phyloP scores from a whole-genome alignment of 306 rosid species.

The Comarum palustre region DNA sequence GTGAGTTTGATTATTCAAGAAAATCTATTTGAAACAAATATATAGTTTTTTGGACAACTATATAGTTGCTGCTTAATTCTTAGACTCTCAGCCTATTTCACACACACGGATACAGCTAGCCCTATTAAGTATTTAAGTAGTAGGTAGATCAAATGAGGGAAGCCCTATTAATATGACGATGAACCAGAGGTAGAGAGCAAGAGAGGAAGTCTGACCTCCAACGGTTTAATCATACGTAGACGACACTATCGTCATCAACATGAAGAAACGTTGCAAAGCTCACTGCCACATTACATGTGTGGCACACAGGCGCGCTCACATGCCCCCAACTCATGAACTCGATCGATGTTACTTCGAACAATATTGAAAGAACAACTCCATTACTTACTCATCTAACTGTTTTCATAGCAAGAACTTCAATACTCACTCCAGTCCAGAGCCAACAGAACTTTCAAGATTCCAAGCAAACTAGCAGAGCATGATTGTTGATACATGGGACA shows the following conservation, averaged over 20 bases:
- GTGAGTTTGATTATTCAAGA: no score
- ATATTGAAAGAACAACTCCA: neutral
- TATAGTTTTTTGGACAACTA: no score
- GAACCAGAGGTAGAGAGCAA: neutral
- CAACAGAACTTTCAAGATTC: neutral
- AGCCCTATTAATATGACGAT: neutral
- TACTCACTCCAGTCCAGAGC: neutral
- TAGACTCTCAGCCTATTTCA: no score
- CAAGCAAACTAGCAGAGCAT: neutral
- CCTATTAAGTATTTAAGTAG: no score
- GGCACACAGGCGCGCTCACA: slow-evolving; percentile 2
- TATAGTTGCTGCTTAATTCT: no score
- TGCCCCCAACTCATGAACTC: neutral
- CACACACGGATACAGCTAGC: no score
- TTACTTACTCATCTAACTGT: neutral
- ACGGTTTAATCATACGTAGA: neutral
- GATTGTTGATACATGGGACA: neutral
- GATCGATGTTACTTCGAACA: neutral
- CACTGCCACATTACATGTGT: slow-evolving; percentile 3
- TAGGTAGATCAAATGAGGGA: no score
- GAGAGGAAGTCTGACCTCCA: neutral
- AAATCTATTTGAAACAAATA: no score
- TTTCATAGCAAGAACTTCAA: neutral
- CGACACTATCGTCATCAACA: neutral
- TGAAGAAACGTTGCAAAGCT: neutral